Conservation (phyloP, 352 stramenopile genomes). For the Aphanomyces stellatus region DNA sequence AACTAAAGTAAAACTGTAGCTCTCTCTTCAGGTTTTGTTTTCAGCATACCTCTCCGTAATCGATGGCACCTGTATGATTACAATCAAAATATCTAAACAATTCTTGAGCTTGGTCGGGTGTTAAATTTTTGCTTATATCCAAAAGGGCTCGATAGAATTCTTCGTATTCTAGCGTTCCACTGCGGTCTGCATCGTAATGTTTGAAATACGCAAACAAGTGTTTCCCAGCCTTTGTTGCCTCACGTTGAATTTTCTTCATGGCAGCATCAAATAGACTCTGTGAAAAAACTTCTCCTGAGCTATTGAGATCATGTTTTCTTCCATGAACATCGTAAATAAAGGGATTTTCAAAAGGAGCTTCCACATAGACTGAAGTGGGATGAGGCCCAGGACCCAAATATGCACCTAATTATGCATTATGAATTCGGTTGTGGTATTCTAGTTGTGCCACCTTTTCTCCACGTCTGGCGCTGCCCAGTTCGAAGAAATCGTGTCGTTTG, state of each 20-base stretch:
- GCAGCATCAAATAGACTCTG: slow-evolving; percentile 35
- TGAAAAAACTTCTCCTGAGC: slow-evolving; percentile 25
- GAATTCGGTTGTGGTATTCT: neutral
- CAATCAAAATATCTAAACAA: slow-evolving; percentile 44
- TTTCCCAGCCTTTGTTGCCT: slow-evolving; percentile 13
- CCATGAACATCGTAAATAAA: slow-evolving; percentile 61
- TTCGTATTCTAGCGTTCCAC: slow-evolving; percentile 33
- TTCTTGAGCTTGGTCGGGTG: slow-evolving; percentile 31
- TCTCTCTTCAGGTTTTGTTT: too few relatives aligned
- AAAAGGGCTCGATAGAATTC: slow-evolving; percentile 37
- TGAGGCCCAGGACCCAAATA: slow-evolving; percentile 37
- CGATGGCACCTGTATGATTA: slow-evolving; percentile 37
- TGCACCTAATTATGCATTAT: neutral
- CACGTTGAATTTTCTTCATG: slow-evolving; percentile 46
- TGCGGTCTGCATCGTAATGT: slow-evolving; percentile 38
- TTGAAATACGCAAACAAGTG: slow-evolving; percentile 35
- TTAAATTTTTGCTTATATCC: slow-evolving; percentile 27
- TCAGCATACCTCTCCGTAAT: slow-evolving; percentile 37
- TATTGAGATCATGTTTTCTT: slow-evolving; percentile 28
- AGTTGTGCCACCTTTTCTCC: slow-evolving; percentile 21
- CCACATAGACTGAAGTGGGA: slow-evolving; percentile 29
- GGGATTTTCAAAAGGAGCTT: slow-evolving; percentile 6
- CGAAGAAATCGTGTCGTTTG: slow-evolving; percentile 29
- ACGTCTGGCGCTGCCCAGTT: slow-evolving; percentile 28
- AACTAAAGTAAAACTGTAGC: too few relatives aligned